Percentiles rank a stretch among this genome's conserved stretches.
phyloP scores from a whole-genome alignment of 371 early-diverging fungal species.

The Rhizopus arrhizus region DNA sequence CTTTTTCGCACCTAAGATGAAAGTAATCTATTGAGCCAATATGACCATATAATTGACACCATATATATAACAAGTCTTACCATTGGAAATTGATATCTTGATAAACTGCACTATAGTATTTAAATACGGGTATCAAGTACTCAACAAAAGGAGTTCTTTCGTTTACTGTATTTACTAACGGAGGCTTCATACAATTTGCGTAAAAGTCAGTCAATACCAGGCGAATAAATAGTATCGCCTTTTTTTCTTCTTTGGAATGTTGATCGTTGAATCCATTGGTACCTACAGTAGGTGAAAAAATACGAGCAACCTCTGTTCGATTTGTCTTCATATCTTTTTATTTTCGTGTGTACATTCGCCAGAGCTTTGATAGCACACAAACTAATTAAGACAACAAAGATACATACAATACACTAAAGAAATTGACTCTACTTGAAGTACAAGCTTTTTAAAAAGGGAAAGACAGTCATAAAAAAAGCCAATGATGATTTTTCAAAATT shows the following conservation, averaged over 20 bases:
- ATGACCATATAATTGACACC: background rate
- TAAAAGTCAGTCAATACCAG: constrained; percentile 5
- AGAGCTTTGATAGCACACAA: no score
- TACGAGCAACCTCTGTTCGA: no score
- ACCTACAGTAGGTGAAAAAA: no score
- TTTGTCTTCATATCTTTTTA: no score
- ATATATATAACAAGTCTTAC: constrained; percentile 7
- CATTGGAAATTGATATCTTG: constrained; percentile 7
- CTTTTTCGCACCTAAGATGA: no score
- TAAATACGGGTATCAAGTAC: constrained; percentile 1
- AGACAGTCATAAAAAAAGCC: no score
- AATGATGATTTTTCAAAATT: no score
- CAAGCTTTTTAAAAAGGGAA: no score
- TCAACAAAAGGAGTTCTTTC: constrained; percentile 4
- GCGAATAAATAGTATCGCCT: constrained; percentile 3
- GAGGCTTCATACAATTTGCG: constrained; percentile 5
- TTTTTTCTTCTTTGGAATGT: constrained; percentile 9
- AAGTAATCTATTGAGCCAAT: background rate
- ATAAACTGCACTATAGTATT: constrained; percentile 9
- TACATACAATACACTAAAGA: no score
- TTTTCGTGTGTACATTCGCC: no score
- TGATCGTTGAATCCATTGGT: constrained; percentile 4
- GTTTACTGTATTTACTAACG: background rate
- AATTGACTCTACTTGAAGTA: no score
- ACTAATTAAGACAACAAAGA: no score